Conservation (phyloP, 2,329 filamentous ascomycete species). For the Bipolaris gigantea region DNA sequence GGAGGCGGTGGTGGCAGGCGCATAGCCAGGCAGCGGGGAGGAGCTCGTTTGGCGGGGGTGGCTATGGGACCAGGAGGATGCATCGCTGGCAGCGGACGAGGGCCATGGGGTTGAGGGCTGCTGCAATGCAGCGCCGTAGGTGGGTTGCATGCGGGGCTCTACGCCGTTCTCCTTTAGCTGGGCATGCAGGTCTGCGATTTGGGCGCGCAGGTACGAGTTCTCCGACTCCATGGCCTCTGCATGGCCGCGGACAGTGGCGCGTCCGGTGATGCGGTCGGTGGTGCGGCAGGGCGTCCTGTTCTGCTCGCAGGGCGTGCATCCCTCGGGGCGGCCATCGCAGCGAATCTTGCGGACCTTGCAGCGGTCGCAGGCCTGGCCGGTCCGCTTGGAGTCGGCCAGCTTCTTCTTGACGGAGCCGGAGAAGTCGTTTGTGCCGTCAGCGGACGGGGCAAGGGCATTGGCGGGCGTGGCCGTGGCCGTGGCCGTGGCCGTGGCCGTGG, state of each 20-base stretch:
- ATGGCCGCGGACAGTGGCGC: conserved; percentile 77
- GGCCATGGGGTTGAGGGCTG: conserved; percentile 24
- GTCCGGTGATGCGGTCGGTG: conserved; percentile 83
- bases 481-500: background rate
- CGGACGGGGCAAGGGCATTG: conserved; percentile 2
- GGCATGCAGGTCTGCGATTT: conserved; percentile 69
- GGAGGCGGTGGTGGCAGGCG: conserved; percentile 20
- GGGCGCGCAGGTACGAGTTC: conserved; percentile 66
- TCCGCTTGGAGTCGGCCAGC: conserved; percentile 60
- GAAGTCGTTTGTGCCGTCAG: conserved; percentile 35
- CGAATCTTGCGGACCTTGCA: conserved; percentile 89
- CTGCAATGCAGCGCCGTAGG: conserved; percentile 33
- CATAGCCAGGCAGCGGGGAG: conserved; percentile 33
- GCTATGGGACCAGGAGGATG: conserved; percentile 26
- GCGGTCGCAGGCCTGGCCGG: conserved; percentile 84
- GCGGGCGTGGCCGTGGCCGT: background rate
- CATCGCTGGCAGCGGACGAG: conserved; percentile 19
- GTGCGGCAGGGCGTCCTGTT: conserved; percentile 79
- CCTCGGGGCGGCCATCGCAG: conserved; percentile 78
- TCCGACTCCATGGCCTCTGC: conserved; percentile 75
- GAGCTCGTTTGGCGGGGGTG: conserved; percentile 26
- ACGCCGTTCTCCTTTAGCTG: conserved; percentile 64
- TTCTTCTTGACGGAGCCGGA: conserved; percentile 53
- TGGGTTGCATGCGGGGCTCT: conserved; percentile 57
- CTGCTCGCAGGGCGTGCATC: conserved; percentile 79